Evolutionary conservation across 352 stramenopile species (phyloP).

Genomic region (Pythium dissimile): DNA sequence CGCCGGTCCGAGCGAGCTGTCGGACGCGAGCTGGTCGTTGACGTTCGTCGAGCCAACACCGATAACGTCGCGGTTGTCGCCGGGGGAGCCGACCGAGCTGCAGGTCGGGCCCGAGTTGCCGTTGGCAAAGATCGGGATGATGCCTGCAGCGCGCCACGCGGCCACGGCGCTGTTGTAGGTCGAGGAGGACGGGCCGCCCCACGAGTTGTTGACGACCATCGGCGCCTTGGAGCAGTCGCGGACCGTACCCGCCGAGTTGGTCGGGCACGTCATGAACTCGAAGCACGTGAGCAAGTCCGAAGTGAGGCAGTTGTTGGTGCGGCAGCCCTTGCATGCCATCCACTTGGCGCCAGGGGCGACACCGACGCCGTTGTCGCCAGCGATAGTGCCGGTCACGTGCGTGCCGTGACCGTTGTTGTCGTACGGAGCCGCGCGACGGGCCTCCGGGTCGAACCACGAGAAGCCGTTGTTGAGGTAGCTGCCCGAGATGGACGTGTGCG

Average conservation of each 20-base stretch:
- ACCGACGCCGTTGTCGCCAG: conserved; percentile 1
- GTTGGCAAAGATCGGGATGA: conserved; percentile 25
- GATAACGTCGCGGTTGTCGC: conserved; percentile 24
- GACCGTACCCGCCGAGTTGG: conserved; percentile 12
- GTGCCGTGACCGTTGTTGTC: conserved; percentile 13
- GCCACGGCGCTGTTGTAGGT: conserved; percentile 7
- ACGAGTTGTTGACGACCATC: conserved; percentile 21
- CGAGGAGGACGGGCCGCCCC: conserved; percentile 7
- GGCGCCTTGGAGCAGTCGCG: conserved; percentile 21
- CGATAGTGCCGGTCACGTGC: conserved; percentile 2
- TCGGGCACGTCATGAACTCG: conserved; percentile 24
- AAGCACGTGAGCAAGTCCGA: conserved; percentile 18
- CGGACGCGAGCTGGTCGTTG: conserved; percentile 9
- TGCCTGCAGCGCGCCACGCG: conserved; percentile 19
- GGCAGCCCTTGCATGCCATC: conserved; percentile 23
- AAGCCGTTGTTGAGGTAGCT: conserved; percentile 12
- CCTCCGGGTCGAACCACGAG: conserved; percentile 23
- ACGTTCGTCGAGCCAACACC: conserved; percentile 18
- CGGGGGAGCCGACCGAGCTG: conserved; percentile 4
- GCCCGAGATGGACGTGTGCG: conserved; percentile 18
- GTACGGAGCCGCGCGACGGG: conserved; percentile 10
- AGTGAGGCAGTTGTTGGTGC: conserved; percentile 7
- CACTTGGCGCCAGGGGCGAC: conserved; percentile 19
- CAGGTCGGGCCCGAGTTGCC: conserved; percentile 20
- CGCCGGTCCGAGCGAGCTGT: conserved; percentile 15